phyloP scores from a whole-genome alignment of 1,139 yeast species.

The Zhuliangozyma blackwelliae region DNA sequence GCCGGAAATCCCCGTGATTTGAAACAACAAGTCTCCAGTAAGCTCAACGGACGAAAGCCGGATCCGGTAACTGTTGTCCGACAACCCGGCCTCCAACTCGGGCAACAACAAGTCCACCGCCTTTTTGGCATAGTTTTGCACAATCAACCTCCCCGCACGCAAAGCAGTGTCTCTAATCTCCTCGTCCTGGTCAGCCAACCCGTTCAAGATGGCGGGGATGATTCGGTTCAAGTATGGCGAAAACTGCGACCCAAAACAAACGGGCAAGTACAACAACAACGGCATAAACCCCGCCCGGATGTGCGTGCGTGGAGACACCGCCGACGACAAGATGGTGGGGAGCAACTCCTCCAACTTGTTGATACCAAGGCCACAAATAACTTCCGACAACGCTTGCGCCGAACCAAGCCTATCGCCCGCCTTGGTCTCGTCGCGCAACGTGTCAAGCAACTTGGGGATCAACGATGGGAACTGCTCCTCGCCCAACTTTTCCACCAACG shows the following conservation, averaged over 20 bases:
- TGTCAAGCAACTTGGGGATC: constrained; percentile 72
- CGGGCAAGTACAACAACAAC: constrained; percentile 81
- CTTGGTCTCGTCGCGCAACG: constrained; percentile 74
- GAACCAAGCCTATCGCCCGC: constrained; percentile 95
- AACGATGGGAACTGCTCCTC: constrained; percentile 94
- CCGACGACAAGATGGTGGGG: constrained; percentile 74
- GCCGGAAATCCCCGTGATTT: constrained; percentile 85
- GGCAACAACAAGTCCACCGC: constrained; percentile 94
- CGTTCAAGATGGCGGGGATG: constrained; percentile 85
- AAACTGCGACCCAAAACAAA: constrained; percentile 89
- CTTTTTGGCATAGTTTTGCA: constrained; percentile 84
- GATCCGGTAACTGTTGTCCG: constrained; percentile 80
- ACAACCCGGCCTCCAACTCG: constrained; percentile 85
- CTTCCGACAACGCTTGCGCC: constrained; percentile 96
- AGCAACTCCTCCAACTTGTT: constrained; percentile 82
- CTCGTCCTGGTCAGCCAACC: constrained; percentile 87
- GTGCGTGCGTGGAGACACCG: constrained; percentile 60
- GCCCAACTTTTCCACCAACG: constrained; percentile 91
- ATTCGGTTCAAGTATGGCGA: constrained; percentile 82
- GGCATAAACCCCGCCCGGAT: constrained; percentile 95
- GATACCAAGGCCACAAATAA: constrained; percentile 85
- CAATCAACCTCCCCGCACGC: constrained; percentile 90
- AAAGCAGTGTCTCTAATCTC: constrained; percentile 85
- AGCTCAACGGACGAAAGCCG: constrained; percentile 92
- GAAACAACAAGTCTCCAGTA: constrained; percentile 94